Evolutionary conservation across 345 rosid species (phyloP).

Genomic region (Geranium rotundifolium): DNA sequence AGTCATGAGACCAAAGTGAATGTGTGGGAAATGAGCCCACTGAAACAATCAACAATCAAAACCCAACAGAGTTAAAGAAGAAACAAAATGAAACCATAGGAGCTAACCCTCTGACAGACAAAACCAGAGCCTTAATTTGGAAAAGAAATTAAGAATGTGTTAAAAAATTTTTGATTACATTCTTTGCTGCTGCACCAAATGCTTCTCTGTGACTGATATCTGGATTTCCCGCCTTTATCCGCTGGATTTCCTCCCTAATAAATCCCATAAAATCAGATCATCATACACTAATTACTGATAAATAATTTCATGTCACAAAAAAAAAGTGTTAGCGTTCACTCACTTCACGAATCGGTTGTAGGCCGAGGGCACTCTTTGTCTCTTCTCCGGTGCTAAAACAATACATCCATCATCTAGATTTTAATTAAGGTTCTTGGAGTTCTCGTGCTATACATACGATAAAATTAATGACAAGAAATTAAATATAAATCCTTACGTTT

Average conservation of each 20-base stretch:
- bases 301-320: too few species aligned
- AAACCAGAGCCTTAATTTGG: neutral
- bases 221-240: slow-evolving; percentile 97
- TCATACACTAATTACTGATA: neutral
- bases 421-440: too few species aligned
- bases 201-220: slow-evolving; percentile 99
- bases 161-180: slow-evolving; percentile 31
- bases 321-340: slow-evolving; percentile 9
- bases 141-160: neutral
- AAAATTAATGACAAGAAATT: too few species aligned
- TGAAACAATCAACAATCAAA: slow-evolving; percentile 10
- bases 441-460: too few species aligned
- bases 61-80: neutral
- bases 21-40: slow-evolving; percentile 99
- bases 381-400: slow-evolving; percentile 87
- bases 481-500: slow-evolving; percentile 45
- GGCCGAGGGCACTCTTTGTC: slow-evolving; percentile 99
- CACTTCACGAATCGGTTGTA: slow-evolving; percentile 99
- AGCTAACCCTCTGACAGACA: too few species aligned
- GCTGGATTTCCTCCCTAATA: slow-evolving; percentile 95
- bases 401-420: too few species aligned
- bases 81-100: neutral
- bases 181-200: slow-evolving; percentile 99
- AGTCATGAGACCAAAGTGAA: slow-evolving; percentile 94
- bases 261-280: neutral